Evolutionary conservation across 192 early-diverging fungal genomes (phyloP), one percentile per base, ranked within the genome.

Genomic region (Jimgerdemannia lactiflua): DNA sequence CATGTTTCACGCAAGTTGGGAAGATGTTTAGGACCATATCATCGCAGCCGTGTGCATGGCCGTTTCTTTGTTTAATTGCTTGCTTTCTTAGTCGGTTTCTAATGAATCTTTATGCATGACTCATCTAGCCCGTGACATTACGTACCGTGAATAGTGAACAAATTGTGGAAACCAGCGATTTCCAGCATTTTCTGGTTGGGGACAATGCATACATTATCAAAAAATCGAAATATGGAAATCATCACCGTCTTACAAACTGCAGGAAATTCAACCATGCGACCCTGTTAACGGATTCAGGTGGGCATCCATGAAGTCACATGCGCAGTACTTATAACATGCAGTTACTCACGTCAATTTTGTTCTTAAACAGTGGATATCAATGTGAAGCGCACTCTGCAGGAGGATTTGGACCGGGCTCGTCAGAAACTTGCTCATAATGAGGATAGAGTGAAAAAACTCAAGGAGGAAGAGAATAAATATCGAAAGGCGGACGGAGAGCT

Each of bases 361-460:
- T 59, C 49, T 59, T 14, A 59, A 59, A 59, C 71, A 89, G 87
- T 86, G 40, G 82, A 91, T 67, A 76, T 73, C 10, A 82, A 86
- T 17, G 74, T 72, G 42, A 78, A 85, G 8, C 71, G 75, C 3
- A 65, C 76, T 1, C 68, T 89, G 49, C 74, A 89, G 19, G 49
- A 67, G 18, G 76, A 79, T 9, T 44, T 83, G 9, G 71, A 81
- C 19, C 71, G 78, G 0, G 40, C 71, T 8, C 75, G 76, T 19
- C 72, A 73, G 2, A n/a, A 64, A 3, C 20, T 80, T n/a, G 76
- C 86, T 40, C 70, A 71, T 42, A 69, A 73, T 40, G 80, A 82
- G n/a, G 39, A 49, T 0, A 54, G 85, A 39, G 74, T 82, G 7
- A 70, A 80, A 3, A 78, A 82, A 11, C 71, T 87, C 39, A 77